Conservation (phyloP, 108 stramenopile species). For the Fistulifera solaris region DNA sequence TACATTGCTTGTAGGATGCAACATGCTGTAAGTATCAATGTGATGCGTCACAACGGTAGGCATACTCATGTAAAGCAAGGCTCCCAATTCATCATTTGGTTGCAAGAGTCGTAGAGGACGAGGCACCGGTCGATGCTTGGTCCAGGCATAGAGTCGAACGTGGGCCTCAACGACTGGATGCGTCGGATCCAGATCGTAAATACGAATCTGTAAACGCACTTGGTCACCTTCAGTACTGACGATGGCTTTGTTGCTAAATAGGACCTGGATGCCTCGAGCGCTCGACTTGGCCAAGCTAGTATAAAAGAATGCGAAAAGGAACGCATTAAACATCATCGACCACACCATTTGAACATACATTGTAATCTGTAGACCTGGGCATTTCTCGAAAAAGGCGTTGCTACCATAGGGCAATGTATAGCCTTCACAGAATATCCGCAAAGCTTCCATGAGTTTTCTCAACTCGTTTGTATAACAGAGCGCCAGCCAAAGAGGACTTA, state of each 20-base stretch:
- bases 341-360: conserved; percentile 70
- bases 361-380: conserved; percentile 44
- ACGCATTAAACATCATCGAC: conserved; percentile 58
- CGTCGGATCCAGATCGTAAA: conserved; percentile 60
- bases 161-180: conserved; percentile 81
- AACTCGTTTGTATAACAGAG: not conserved
- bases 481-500: conserved; percentile 19
- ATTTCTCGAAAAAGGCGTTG: conserved; percentile 68
- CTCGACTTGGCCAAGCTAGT: conserved; percentile 44
- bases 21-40: conserved; percentile 41
- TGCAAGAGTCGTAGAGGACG: conserved; percentile 37
- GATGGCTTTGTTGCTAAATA: conserved; percentile 65
- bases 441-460: conserved; percentile 2
- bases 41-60: conserved; percentile 48
- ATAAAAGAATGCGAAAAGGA: conserved; percentile 70
- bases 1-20: conserved; percentile 17
- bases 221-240: conserved; percentile 25
- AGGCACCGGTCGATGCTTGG: conserved; percentile 29
- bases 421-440: conserved; percentile 2
- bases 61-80: conserved; percentile 31
- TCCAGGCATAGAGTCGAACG: conserved; percentile 66
- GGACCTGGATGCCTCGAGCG: conserved; percentile 48
- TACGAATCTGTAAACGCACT: conserved; percentile 21
- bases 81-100: conserved; percentile 68
- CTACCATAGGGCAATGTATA: conserved; percentile 35